These are phyloP conservation scores for Hyphopichia pseudoburtonii DNA, from an alignment of 1,139 yeast species.

Conservation along the genomic window DNA sequence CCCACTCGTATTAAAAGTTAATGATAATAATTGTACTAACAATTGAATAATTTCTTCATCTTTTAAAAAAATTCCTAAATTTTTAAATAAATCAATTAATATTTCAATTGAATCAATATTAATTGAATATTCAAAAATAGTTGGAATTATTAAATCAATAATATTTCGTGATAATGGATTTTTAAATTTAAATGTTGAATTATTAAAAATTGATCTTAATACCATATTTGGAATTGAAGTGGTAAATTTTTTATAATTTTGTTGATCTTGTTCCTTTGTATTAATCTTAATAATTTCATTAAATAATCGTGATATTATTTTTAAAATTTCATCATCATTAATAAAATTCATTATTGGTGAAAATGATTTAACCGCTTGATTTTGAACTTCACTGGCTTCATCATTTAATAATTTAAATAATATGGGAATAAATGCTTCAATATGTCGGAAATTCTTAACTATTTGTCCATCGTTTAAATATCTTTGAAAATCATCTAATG, in stretches of 20 bases:
- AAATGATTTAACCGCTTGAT: conserved; percentile 68
- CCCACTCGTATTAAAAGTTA: conserved; percentile 44
- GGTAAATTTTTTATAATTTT: conserved; percentile 45
- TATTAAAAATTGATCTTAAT: conserved; percentile 56
- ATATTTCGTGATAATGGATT: conserved; percentile 21
- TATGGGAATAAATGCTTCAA: conserved; percentile 46
- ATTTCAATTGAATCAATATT: conserved; percentile 67
- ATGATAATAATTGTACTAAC: conserved; percentile 34
- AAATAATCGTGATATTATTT: conserved; percentile 26
- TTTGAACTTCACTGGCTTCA: conserved; percentile 72
- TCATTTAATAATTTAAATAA: conserved; percentile 60
- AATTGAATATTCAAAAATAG: conserved; percentile 17
- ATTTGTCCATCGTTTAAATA: conserved; percentile 30
- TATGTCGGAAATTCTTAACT: conserved; percentile 18
- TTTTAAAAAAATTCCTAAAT: conserved; percentile 52
- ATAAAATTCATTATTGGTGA: conserved; percentile 37
- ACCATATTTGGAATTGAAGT: conserved; percentile 73
- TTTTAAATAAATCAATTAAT: conserved; percentile 55
- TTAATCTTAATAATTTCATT: conserved; percentile 20
- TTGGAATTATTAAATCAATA: conserved; percentile 21
- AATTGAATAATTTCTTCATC: conserved; percentile 38
- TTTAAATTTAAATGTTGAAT: conserved; percentile 18
- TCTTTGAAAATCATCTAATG: conserved; percentile 70
- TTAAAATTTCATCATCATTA: conserved; percentile 22
- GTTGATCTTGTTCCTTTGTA: conserved; percentile 21